Conservation (phyloP, 805 yeast genomes). For the Metschnikowia dekortorum region DNA sequence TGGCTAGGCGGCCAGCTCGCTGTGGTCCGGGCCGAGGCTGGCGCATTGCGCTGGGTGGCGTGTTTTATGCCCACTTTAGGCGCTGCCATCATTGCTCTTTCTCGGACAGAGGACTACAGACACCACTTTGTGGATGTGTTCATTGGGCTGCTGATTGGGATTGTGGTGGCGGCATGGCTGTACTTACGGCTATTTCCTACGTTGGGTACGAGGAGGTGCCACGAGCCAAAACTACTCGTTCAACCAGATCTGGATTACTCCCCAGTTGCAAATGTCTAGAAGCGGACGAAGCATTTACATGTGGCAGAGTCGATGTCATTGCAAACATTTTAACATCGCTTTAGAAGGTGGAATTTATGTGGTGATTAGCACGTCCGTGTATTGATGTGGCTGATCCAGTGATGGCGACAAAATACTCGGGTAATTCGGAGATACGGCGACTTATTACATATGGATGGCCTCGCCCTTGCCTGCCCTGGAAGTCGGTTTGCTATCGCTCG, state of each 20-base stretch:
- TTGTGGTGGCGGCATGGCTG: slow-evolving; percentile 51
- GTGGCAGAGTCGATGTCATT: background rate
- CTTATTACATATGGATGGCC: too few relatives aligned
- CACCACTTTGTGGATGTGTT: slow-evolving; percentile 88
- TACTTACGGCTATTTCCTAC: slow-evolving; percentile 53
- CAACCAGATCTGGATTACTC: slow-evolving; percentile 11
- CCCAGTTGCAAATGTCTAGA: slow-evolving; percentile 12
- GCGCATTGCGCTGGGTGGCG: slow-evolving; percentile 60
- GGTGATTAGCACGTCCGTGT: too few relatives aligned
- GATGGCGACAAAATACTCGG: too few relatives aligned
- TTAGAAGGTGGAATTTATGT: too few relatives aligned
- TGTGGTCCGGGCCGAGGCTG: slow-evolving; percentile 41
- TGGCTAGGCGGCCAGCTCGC: slow-evolving; percentile 68
- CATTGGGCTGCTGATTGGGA: slow-evolving; percentile 68
- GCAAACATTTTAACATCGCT: too few relatives aligned
- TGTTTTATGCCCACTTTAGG: slow-evolving; percentile 55
- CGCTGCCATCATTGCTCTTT: slow-evolving; percentile 74
- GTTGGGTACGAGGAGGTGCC: slow-evolving; percentile 27
- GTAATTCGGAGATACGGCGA: too few relatives aligned
- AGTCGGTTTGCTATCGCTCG: too few relatives aligned
- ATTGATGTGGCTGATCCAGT: too few relatives aligned
- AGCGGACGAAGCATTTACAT: too few relatives aligned
- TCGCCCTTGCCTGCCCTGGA: too few relatives aligned
- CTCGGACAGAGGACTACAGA: slow-evolving; percentile 88
- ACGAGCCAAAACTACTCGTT: slow-evolving; percentile 34